phyloP scores from a whole-genome alignment of 169 alveolate species.

The Babesia ovis region DNA sequence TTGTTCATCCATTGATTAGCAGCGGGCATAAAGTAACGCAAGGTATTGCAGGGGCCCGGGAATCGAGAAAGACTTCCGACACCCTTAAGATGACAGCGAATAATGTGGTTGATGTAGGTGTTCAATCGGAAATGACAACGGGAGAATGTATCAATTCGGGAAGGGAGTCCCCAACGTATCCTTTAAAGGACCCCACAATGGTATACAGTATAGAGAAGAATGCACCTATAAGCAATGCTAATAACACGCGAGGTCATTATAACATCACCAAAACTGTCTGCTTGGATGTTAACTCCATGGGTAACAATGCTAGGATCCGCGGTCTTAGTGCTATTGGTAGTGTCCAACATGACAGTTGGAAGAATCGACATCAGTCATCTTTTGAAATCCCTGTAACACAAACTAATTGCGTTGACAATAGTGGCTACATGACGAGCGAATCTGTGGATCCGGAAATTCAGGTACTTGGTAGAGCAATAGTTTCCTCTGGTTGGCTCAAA shows the following conservation, averaged over 20 bases:
- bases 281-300: slow-evolving; percentile 18
- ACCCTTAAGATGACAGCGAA: no score
- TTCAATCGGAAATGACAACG: no score
- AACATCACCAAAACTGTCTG: slow-evolving; percentile 21
- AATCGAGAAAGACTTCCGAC: no score
- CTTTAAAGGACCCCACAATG: no score
- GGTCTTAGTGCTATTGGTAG: slow-evolving; percentile 22
- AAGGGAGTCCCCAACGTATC: no score
- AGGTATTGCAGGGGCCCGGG: no score
- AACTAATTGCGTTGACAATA: neutral
- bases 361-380: neutral
- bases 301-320: neutral
- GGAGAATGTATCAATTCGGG: no score
- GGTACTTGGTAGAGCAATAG: slow-evolving; percentile 10
- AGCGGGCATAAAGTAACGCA: no score
- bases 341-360: neutral
- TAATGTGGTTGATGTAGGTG: no score
- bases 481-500: slow-evolving; percentile 22
- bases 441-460: slow-evolving; percentile 1
- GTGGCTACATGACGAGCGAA: neutral
- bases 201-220: no score
- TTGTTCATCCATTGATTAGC: no score
- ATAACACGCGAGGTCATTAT: neutral
- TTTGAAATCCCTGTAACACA: neutral
- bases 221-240: no score